A percentile compares a stretch with the other conserved stretches of the same genome.
phyloP scores from a whole-genome alignment of 495 filamentous ascomycete genomes.

The Aspergillus indologenus region DNA sequence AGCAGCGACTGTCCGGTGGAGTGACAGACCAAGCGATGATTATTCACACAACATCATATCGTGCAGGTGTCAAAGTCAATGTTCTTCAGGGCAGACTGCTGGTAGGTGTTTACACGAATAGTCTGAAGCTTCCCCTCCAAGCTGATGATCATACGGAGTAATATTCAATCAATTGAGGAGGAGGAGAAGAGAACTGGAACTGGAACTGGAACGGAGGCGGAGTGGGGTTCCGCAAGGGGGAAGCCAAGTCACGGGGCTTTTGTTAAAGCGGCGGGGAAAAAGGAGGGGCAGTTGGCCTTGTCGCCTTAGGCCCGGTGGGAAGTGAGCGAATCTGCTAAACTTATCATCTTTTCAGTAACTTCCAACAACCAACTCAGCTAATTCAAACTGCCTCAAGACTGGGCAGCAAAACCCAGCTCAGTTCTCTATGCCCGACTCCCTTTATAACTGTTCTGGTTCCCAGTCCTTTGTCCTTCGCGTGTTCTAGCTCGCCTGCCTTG shows the following conservation, averaged over 20 bases:
- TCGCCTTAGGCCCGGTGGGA: conserved; percentile 3
- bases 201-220: too few relatives aligned
- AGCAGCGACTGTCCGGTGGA: neutral
- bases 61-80: neutral
- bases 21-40: neutral
- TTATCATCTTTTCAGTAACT: too few relatives aligned
- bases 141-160: neutral
- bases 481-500: neutral
- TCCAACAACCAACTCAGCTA: too few relatives aligned
- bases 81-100: neutral
- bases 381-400: neutral
- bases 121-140: conserved; percentile 9
- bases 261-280: conserved; percentile 4
- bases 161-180: too few relatives aligned
- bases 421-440: neutral
- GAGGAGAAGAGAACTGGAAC: too few relatives aligned
- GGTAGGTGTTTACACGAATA: neutral
- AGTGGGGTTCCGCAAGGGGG: neutral
- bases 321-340: neutral
- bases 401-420: neutral
- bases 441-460: neutral
- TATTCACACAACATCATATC: neutral
- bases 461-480: conserved; percentile 2
- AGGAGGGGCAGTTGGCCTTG: neutral
- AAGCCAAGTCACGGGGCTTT: neutral